phyloP scores from a whole-genome alignment of 257 asterid species.

The Lycium barbarum region DNA sequence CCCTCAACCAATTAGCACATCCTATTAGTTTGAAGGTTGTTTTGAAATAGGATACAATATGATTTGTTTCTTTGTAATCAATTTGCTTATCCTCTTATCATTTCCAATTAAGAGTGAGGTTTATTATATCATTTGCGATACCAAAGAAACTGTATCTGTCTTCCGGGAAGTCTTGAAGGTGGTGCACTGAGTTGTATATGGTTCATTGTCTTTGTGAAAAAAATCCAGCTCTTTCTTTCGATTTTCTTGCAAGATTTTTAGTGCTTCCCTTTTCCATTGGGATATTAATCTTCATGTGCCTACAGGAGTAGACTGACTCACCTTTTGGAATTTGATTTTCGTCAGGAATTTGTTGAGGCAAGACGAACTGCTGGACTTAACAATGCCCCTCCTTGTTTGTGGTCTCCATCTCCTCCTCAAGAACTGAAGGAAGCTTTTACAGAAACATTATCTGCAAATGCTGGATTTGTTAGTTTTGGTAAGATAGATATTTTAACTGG shows the following conservation, averaged over 20 bases:
- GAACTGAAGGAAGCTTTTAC: conserved; percentile 73
- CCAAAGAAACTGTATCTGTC: not conserved
- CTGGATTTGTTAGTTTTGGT: conserved; percentile 98
- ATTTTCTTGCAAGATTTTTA: conserved; percentile 9
- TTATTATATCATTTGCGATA: not conserved
- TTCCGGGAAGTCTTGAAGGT: conserved; percentile 21
- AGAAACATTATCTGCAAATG: conserved; percentile 80
- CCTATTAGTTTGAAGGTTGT: conserved; percentile 3
- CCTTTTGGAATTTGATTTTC: conserved; percentile 20
- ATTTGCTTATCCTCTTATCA: not conserved
- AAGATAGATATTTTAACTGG: conserved; percentile 36
- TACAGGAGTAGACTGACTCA: conserved; percentile 7
- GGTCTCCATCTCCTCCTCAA: conserved; percentile 89
- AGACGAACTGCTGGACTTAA: conserved; percentile 84
- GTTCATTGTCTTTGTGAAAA: not conserved
- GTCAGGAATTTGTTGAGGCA: conserved; percentile 96
- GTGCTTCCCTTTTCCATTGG: not conserved
- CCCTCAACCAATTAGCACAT: not conserved
- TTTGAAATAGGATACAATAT: conserved; percentile 5
- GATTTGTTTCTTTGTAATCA: conserved; percentile 1
- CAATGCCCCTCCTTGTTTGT: conserved; percentile 90
- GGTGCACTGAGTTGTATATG: conserved; percentile 18
- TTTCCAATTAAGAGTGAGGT: not conserved
- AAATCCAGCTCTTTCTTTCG: not conserved
- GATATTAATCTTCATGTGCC: not conserved